Base-by-base conservation (phyloP, 192 early-diverging fungal species). In the Chytriomyces hyalinus region DNA sequence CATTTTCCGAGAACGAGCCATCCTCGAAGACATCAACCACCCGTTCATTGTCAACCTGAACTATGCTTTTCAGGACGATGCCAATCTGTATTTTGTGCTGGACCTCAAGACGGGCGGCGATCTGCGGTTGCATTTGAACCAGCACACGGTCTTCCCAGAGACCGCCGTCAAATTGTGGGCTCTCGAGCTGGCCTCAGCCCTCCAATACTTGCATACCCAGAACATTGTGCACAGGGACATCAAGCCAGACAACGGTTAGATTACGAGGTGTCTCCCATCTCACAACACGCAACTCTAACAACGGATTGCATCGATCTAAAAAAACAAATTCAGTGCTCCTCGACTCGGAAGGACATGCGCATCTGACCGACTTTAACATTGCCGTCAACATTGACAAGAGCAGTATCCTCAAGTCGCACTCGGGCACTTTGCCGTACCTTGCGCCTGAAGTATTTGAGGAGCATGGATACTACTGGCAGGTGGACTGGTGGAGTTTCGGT, bases 51-150 rank as follows among this genome's bases (percentile, higher is more conserved):
- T 81, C 80, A 98, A 98, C 80, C 78, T 98, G 80, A 87, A 94
- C 36, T 98, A 96, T 73, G 95, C 96, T 26, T 98, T 97, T 80
- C 97, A 97, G 82, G 97, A 98, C 81, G 94, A 96, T 67, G 92
- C 92, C 65, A 92, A 95, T 66, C 82, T 97, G 75, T 98, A 94
- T 74, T 95, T 97, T 92, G 91, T 94, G 6, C 77, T 98, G 20
- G 97, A 98, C 81, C 84, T 98, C 63, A 97, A 96, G 96, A 84
- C 94, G 20, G 96, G 97, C 78, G 96, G 97, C 28, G 97, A 98
- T 83, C 82, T 98, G 75, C 89, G 96, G 2, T 96, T 95, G 75
- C 95, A 96, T 76, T 78, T 95, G 24, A 90, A 92, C 70, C 82
- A 91, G n/a, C 84, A 87, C 53, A 88, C 88, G 2, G 92, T 90